These are phyloP conservation scores for Starmerella sp. DNA, from an alignment of 805 yeast genomes.

Conservation along the genomic window DNA sequence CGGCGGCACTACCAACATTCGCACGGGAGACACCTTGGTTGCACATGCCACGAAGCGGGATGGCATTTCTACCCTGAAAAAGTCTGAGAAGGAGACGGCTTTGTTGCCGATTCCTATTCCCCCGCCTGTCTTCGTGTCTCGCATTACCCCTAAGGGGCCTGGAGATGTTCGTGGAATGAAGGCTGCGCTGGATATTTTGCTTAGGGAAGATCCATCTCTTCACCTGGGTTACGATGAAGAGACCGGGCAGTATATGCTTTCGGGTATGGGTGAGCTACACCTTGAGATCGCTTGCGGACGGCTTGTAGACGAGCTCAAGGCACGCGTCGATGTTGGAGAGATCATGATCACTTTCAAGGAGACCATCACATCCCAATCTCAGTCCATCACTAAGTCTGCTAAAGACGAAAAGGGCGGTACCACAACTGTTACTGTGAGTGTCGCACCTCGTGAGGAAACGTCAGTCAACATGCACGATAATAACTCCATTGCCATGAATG, in stretches of 20 bases:
- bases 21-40: constrained; percentile 85
- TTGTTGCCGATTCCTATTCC: constrained; percentile 75
- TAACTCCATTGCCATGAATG: background rate
- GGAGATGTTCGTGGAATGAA: constrained; percentile 72
- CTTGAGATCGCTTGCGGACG: constrained; percentile 78
- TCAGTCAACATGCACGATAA: constrained; percentile 7
- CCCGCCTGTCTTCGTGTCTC: constrained; percentile 82
- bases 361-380: constrained; percentile 31
- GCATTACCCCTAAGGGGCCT: constrained; percentile 70
- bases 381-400: background rate
- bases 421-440: constrained; percentile 8
- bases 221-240: constrained; percentile 63
- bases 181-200: constrained; percentile 48
- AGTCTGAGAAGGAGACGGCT: constrained; percentile 35
- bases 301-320: constrained; percentile 68
- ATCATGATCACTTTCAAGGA: constrained; percentile 89
- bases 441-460: background rate
- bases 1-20: constrained; percentile 56
- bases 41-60: constrained; percentile 46
- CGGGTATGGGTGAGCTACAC: constrained; percentile 97
- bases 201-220: constrained; percentile 88
- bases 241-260: constrained; percentile 72
- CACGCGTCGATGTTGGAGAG: constrained; percentile 66
- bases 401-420: constrained; percentile 8
- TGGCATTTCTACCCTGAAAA: constrained; percentile 38